These are phyloP conservation scores for Incumbomyces delicatus DNA, from an alignment of 2,329 filamentous ascomycete genomes.

Conservation along the genomic window DNA sequence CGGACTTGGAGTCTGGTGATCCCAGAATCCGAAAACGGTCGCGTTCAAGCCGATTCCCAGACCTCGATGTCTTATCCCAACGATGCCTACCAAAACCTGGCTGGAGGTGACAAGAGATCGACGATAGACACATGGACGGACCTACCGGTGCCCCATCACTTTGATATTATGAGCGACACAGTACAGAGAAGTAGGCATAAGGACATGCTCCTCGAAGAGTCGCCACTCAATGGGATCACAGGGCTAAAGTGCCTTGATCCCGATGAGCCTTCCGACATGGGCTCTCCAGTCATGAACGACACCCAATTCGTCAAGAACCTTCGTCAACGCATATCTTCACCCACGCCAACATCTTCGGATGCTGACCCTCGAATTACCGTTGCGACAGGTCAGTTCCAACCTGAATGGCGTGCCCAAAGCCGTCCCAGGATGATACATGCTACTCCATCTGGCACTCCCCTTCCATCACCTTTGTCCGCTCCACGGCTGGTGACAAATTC, in stretches of 20 bases:
- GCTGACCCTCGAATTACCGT: background rate
- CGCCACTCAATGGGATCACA: background rate
- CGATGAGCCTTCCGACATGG: slow-evolving; percentile 11
- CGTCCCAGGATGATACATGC: background rate
- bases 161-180: background rate
- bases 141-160: too few relatives aligned
- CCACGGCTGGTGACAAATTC: slow-evolving; percentile 3
- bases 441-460: background rate
- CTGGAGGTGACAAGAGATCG: too few relatives aligned
- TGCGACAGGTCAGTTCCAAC: background rate
- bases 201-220: background rate
- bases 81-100: too few relatives aligned
- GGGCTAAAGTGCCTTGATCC: background rate
- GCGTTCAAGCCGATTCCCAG: too few relatives aligned
- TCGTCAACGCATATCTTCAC: slow-evolving; percentile 13
- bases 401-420: background rate
- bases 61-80: too few relatives aligned
- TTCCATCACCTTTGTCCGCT: background rate
- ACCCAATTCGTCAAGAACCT: slow-evolving; percentile 17
- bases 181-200: background rate
- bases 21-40: too few relatives aligned
- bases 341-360: slow-evolving; percentile 1
- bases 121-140: too few relatives aligned
- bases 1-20: too few relatives aligned
- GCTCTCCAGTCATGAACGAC: slow-evolving; percentile 18